Conservation (phyloP, 441 rosid species). For the Rhodomyrtus psidioides region DNA sequence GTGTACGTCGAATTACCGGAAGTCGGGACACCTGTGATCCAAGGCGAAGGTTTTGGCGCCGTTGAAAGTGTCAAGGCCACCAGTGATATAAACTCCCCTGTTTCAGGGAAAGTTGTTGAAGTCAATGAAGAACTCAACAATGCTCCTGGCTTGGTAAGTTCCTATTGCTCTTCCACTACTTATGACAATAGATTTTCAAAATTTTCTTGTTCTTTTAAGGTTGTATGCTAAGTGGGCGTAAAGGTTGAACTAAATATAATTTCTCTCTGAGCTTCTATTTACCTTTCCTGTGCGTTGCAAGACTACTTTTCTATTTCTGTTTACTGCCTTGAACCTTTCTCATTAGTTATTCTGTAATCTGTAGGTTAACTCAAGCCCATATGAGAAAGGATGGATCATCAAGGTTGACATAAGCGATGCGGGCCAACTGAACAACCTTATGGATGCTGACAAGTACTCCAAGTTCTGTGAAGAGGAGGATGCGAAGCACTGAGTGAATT, state of each 20-base stretch:
- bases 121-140: conserved; percentile 52
- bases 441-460: conserved; percentile 1
- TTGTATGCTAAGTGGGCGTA: neutral
- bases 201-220: neutral
- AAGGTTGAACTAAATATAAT: neutral
- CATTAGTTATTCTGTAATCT: neutral
- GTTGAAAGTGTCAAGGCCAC: conserved; percentile 99
- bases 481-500: neutral
- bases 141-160: conserved; percentile 76
- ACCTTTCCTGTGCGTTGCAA: neutral
- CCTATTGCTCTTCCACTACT: neutral
- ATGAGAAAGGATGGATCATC: conserved; percentile 5
- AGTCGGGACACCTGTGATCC: conserved; percentile 53
- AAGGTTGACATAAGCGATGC: neutral
- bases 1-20: conserved; percentile 92
- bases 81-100: conserved; percentile 88
- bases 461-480: neutral
- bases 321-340: neutral
- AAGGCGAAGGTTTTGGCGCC: conserved; percentile 82
- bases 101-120: conserved; percentile 75
- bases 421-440: neutral
- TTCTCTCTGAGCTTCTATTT: neutral
- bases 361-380: neutral
- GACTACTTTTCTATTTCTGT: neutral
- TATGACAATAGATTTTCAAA: neutral